These are phyloP conservation scores for Opeltia flavorubescens DNA, from an alignment of 495 filamentous ascomycete genomes.

Conservation along the genomic window DNA sequence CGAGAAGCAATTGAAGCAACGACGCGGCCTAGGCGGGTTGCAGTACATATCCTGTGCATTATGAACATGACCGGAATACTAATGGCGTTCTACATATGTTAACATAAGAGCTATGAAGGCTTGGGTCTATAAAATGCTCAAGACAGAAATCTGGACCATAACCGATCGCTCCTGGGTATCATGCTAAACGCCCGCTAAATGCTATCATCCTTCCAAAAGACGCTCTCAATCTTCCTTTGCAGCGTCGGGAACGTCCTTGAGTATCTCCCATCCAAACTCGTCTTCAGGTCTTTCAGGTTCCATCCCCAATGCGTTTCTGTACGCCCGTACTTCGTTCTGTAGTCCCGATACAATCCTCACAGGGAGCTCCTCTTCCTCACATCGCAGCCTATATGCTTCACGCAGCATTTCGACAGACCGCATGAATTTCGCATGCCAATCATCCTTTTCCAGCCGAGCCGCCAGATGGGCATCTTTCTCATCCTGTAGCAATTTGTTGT, in stretches of 20 bases:
- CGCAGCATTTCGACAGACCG: conserved; percentile 39
- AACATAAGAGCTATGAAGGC: neutral
- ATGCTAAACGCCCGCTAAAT: conserved; percentile 13
- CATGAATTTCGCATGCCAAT: conserved; percentile 47
- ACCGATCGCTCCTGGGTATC: conserved; percentile 11
- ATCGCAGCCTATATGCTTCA: conserved; percentile 33
- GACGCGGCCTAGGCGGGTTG: neutral
- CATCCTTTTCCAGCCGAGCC: conserved; percentile 46
- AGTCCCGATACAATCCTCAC: conserved; percentile 35
- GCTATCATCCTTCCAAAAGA: neutral
- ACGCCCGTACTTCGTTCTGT: conserved; percentile 41
- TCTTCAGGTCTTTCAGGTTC: conserved; percentile 37
- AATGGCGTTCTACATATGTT: neutral
- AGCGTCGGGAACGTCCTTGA: conserved; percentile 28
- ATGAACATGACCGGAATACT: too few relatives aligned
- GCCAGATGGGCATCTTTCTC: conserved; percentile 43
- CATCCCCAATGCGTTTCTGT: conserved; percentile 37
- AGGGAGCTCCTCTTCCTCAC: conserved; percentile 34
- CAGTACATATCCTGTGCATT: neutral
- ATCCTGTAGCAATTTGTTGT: conserved; percentile 41
- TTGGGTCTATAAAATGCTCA: neutral
- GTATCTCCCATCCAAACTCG: conserved; percentile 38
- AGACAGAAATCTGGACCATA: neutral
- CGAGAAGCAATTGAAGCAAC: conserved; percentile 63
- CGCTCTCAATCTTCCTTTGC: conserved; percentile 6